Percentiles rank a stretch among this genome's conserved stretches.
phyloP scores from a whole-genome alignment of 2,329 filamentous ascomycete species.

The Scedosporium dehoogii region DNA sequence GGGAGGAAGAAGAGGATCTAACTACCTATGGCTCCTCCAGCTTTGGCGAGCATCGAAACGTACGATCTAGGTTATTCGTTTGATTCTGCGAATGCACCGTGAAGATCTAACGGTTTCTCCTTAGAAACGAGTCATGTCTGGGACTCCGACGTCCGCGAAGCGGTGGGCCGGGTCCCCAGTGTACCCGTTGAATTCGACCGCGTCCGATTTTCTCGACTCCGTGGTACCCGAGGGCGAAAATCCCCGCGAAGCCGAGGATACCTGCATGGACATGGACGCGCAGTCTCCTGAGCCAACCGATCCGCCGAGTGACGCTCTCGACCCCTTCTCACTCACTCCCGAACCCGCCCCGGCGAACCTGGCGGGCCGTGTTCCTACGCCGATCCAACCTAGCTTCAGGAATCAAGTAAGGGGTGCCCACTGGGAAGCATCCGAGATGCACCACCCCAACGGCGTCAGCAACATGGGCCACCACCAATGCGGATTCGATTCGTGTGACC shows the following conservation, averaged over 20 bases:
- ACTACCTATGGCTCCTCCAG: conserved; percentile 24
- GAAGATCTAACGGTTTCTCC: conserved; percentile 7
- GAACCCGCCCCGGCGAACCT: conserved; percentile 12
- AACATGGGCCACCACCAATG: conserved; percentile 30
- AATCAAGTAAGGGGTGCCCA: conserved; percentile 44
- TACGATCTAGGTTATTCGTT: conserved; percentile 18
- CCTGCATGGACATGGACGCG: conserved; percentile 43
- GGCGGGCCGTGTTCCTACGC: conserved; percentile 44
- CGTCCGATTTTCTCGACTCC: conserved; percentile 28
- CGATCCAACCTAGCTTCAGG: conserved; percentile 49
- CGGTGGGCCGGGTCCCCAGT: conserved; percentile 18
- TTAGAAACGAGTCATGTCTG: conserved; percentile 43
- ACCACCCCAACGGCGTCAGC: conserved; percentile 23
- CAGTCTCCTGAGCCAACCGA: conserved; percentile 20
- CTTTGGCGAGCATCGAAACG: conserved; percentile 41
- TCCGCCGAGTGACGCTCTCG: conserved; percentile 2
- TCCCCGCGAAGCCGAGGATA: conserved; percentile 15
- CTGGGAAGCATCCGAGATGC: conserved; percentile 24
- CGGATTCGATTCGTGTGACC: conserved; percentile 24
- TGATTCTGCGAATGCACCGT: not conserved
- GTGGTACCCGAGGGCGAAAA: conserved; percentile 21
- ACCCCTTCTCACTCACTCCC: conserved; percentile 11
- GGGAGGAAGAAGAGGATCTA: conserved; percentile 35
- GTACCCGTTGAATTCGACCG: conserved; percentile 21
- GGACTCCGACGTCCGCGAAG: conserved; percentile 37